Evolutionary conservation across 768 basidiomycete species (phyloP).

Genomic region (Clitopilus passeckerianus): DNA sequence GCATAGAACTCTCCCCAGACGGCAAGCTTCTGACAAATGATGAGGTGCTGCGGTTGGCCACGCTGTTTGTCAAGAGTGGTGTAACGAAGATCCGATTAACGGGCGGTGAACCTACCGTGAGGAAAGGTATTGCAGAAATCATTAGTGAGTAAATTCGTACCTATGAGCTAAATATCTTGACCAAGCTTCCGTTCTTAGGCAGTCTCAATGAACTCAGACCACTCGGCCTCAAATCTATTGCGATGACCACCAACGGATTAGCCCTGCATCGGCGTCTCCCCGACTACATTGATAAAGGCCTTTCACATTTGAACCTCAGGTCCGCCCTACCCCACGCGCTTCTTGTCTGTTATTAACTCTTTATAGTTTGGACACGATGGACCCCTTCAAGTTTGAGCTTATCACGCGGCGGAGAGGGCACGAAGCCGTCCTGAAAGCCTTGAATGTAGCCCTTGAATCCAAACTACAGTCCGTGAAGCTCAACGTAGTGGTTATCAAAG

Average conservation of each 20-base stretch:
- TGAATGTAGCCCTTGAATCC: constrained; percentile 57
- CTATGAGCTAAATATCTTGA: background rate
- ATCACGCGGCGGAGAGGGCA: constrained; percentile 80
- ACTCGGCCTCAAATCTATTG: constrained; percentile 67
- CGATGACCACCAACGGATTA: constrained; percentile 84
- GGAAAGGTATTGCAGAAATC: constrained; percentile 68
- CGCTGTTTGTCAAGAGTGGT: constrained; percentile 75
- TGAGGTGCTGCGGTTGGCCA: constrained; percentile 69
- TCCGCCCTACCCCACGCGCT: constrained; percentile 13
- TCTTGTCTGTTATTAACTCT: background rate
- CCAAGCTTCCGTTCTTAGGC: constrained; percentile 28
- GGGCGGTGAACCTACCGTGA: constrained; percentile 83
- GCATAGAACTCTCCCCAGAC: constrained; percentile 68
- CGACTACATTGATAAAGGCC: constrained; percentile 58
- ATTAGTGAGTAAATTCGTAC: constrained; percentile 45
- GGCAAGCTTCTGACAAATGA: constrained; percentile 68
- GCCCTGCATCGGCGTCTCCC: constrained; percentile 71
- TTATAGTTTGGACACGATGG: constrained; percentile 74
- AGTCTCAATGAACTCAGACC: constrained; percentile 56
- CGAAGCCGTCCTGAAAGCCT: constrained; percentile 64
- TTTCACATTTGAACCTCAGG: constrained; percentile 75
- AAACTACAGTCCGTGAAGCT: constrained; percentile 64
- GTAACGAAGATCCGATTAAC: constrained; percentile 87
- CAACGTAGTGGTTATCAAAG: constrained; percentile 80
- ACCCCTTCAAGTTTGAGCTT: constrained; percentile 83